Evolutionary conservation across 2,329 filamentous ascomycete species (phyloP).

Genomic region (Arthrobotrys megalospora): DNA sequence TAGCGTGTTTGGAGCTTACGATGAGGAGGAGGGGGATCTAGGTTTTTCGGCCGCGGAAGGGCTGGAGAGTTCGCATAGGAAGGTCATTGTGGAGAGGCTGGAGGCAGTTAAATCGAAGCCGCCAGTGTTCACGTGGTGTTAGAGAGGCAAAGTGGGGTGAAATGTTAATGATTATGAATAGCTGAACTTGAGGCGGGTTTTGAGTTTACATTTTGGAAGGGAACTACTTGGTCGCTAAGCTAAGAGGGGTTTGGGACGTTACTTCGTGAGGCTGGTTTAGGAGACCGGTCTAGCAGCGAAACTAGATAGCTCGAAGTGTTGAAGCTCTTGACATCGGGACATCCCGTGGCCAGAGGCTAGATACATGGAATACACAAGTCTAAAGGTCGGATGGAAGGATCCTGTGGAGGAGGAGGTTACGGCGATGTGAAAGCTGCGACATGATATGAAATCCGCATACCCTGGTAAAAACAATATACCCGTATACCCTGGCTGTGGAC

Average conservation of each 20-base stretch:
- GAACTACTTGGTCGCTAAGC: conserved; percentile 3
- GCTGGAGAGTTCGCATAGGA: conserved; percentile 90
- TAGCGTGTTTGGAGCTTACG: conserved; percentile 70
- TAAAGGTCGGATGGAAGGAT: conserved; percentile 5
- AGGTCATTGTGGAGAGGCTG: conserved; percentile 95
- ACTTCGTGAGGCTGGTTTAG: conserved; percentile 13
- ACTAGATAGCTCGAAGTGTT: not conserved
- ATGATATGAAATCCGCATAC: conserved; percentile 19
- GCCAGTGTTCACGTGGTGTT: conserved; percentile 98
- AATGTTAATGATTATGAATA: conserved; percentile 36
- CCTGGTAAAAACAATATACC: conserved; percentile 28
- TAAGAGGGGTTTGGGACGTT: conserved; percentile 1
- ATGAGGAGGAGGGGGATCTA: conserved; percentile 90
- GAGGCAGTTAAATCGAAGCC: conserved; percentile 96
- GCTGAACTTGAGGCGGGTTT: conserved; percentile 25
- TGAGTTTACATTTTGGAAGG: not conserved
- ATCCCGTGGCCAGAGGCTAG: conserved; percentile 2
- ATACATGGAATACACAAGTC: not conserved
- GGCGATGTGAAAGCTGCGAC: conserved; percentile 30
- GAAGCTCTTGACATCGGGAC: conserved; percentile 12
- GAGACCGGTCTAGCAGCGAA: conserved; percentile 5
- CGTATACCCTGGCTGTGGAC: conserved; percentile 15
- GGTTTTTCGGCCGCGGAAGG: conserved; percentile 95
- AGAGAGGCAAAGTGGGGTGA: conserved; percentile 60
- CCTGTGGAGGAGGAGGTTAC: conserved; percentile 24